These are phyloP conservation scores for Gynandropsis gynandra DNA, from an alignment of 345 rosid genomes.

Conservation along the genomic window DNA sequence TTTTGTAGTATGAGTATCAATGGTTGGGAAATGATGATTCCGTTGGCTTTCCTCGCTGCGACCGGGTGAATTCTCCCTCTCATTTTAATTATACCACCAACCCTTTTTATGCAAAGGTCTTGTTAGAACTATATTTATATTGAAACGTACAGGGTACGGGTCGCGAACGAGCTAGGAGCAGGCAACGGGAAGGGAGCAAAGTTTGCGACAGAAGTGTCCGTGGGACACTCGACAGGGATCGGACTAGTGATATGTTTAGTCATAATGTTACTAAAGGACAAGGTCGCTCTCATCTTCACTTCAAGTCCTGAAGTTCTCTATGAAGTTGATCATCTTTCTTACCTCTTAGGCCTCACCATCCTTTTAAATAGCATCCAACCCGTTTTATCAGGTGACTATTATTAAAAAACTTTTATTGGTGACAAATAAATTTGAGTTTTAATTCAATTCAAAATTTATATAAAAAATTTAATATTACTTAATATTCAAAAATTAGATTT, in stretches of 20 bases:
- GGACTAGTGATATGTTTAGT: constrained; percentile 54
- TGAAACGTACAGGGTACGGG: constrained; percentile 57
- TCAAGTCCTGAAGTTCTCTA: constrained; percentile 44
- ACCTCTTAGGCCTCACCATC: constrained; percentile 66
- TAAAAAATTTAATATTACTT: no score
- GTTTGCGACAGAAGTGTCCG: constrained; percentile 60
- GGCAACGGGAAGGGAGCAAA: constrained; percentile 72
- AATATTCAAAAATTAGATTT: no score
- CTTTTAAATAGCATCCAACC: constrained; percentile 89
- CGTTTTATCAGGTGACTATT: constrained; percentile 54
- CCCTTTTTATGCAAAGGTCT: not conserved
- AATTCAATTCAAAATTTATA: no score
- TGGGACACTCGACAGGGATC: constrained; percentile 42
- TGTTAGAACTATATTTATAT: not conserved
- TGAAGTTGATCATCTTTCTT: constrained; percentile 51
- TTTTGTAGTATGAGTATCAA: constrained; percentile 63
- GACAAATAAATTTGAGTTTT: not conserved
- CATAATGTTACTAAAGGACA: constrained; percentile 34
- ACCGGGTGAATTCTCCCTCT: constrained; percentile 38
- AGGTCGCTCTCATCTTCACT: constrained; percentile 51
- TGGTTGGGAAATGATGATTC: constrained; percentile 82
- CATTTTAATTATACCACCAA: not conserved
- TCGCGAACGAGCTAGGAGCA: constrained; percentile 78
- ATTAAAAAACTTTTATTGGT: no score
- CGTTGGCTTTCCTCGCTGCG: constrained; percentile 71